Percentiles rank a stretch among this genome's conserved stretches.
phyloP scores from a whole-genome alignment of 1,139 yeast genomes.

The Nakaseomyces uthaithaninus region DNA sequence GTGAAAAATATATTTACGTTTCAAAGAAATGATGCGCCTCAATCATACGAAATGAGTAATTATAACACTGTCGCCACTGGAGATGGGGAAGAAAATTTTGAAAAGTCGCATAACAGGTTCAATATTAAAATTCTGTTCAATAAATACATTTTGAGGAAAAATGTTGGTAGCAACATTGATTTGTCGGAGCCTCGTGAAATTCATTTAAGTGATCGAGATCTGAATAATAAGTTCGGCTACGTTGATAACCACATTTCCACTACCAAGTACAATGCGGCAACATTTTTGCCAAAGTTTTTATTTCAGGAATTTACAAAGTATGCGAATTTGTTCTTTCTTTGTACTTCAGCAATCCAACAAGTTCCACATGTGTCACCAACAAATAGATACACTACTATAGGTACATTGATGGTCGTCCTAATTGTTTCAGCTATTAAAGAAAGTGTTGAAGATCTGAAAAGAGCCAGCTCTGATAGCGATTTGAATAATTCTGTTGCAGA shows the following conservation, averaged over 20 bases:
- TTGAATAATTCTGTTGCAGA: slow-evolving; percentile 70
- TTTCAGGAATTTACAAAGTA: slow-evolving; percentile 96
- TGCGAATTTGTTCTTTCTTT: slow-evolving; percentile 87
- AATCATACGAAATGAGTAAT: slow-evolving; percentile 32
- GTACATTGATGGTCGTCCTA: slow-evolving; percentile 77
- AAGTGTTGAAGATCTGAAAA: slow-evolving; percentile 79
- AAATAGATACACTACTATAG: slow-evolving; percentile 89
- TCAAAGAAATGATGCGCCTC: slow-evolving; percentile 15
- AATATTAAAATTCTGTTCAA: slow-evolving; percentile 51
- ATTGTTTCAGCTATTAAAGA: slow-evolving; percentile 90
- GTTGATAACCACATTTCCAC: slow-evolving; percentile 86
- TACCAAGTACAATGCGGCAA: slow-evolving; percentile 90
- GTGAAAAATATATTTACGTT: slow-evolving; percentile 16
- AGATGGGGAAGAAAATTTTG: slow-evolving; percentile 22
- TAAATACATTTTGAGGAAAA: slow-evolving; percentile 37
- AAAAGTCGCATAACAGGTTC: slow-evolving; percentile 35
- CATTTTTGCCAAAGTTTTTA: slow-evolving; percentile 87
- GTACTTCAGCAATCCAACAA: slow-evolving; percentile 91
- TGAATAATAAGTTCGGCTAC: slow-evolving; percentile 51
- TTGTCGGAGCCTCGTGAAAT: slow-evolving; percentile 55
- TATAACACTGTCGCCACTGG: slow-evolving; percentile 24
- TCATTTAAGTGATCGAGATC: slow-evolving; percentile 50
- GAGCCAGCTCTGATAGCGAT: slow-evolving; percentile 84
- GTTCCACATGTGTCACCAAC: slow-evolving; percentile 97
- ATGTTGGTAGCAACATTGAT: slow-evolving; percentile 30